Evolutionary conservation across 1,284 basidiomycete genomes (phyloP).

Genomic region (Irpex sp.): DNA sequence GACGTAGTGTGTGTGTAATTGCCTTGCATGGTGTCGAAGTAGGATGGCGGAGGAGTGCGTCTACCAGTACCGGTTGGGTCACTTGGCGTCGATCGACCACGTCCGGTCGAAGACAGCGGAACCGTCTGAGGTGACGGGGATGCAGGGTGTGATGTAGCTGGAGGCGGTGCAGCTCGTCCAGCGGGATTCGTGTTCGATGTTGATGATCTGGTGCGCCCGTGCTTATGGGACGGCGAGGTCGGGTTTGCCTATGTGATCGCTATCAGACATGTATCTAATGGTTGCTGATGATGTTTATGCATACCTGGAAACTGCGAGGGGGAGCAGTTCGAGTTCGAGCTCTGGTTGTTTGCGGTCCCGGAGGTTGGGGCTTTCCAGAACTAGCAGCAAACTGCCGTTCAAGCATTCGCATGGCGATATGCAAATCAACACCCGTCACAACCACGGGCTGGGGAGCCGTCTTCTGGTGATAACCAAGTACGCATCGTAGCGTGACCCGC

Average conservation of each 20-base stretch:
- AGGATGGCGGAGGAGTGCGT: slow-evolving; percentile 5
- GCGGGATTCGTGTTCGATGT: neutral
- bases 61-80: too few species aligned
- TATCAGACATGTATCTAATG: neutral
- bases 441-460: slow-evolving; percentile 12
- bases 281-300: neutral
- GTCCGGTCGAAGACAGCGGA: neutral
- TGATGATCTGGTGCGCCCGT: neutral
- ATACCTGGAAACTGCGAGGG: neutral
- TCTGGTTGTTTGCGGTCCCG: neutral
- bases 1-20: neutral
- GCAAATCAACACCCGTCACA: slow-evolving; percentile 7
- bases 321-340: neutral
- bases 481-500: slow-evolving; percentile 14
- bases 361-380: slow-evolving; percentile 3
- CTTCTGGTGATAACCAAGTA: slow-evolving; percentile 10
- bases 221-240: neutral
- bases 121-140: neutral
- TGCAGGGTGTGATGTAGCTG: neutral
- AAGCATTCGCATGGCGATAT: slow-evolving; percentile 9
- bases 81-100: too few species aligned
- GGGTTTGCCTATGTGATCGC: neutral
- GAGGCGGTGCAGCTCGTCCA: neutral
- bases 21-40: slow-evolving; percentile 6
- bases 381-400: slow-evolving; percentile 11